Conservation (phyloP, 371 early-diverging fungal species). For the Mortierella sp. region DNA sequence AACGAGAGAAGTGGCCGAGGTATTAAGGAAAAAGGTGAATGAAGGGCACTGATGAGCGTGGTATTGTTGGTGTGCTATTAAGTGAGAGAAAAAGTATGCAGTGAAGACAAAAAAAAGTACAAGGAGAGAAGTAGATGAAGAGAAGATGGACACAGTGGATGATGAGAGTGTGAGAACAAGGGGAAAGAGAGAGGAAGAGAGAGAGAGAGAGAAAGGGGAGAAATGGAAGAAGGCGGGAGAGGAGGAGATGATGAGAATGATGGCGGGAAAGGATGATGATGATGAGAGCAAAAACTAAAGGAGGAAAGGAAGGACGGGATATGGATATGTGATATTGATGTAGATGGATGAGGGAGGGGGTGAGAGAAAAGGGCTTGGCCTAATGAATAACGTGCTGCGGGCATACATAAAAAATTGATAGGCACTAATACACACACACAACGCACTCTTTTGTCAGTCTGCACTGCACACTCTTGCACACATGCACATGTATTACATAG, state of each 20-base stretch:
- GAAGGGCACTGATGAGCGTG: not conserved
- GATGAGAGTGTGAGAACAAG: not conserved
- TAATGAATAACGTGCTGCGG: not conserved
- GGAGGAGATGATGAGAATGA: not conserved
- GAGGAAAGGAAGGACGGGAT: not conserved
- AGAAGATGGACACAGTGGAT: not conserved
- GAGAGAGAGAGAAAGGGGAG: not conserved
- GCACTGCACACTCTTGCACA: not conserved
- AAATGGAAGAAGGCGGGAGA: not conserved
- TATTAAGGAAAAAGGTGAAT: slow-evolving; percentile 6
- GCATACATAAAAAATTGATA: not conserved
- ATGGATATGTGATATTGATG: no score
- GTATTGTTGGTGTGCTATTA: not conserved
- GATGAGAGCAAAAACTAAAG: slow-evolving; percentile 14
- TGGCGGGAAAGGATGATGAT: not conserved
- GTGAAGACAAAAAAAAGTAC: not conserved
- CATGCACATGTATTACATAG: not conserved
- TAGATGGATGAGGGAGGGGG: not conserved
- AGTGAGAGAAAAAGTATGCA: not conserved
- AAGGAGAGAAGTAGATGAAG: not conserved
- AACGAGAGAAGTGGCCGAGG: not conserved
- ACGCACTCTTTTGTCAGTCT: no score
- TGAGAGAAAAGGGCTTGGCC: not conserved
- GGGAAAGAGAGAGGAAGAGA: not conserved
- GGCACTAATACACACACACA: not conserved